Base-by-base conservation (phyloP, 768 basidiomycete species). In the Sarcomyxa edulis region DNA sequence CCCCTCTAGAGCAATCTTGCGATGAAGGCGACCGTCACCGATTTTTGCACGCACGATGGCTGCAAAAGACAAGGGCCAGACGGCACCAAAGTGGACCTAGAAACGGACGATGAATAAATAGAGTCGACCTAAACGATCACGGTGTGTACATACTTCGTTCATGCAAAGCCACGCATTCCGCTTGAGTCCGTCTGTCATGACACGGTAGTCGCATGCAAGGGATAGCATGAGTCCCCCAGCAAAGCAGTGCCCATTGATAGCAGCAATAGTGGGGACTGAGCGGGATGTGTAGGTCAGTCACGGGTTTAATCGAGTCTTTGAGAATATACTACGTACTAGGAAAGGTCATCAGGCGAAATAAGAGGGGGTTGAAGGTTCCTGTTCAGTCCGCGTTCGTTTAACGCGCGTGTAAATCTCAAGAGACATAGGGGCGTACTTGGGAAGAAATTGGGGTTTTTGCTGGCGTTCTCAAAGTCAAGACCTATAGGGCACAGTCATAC, bases 151-250 rank as follows among this genome's bases (percentile, higher is more conserved):
- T 39, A 87, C 84, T 66, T 95, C 93, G 53, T 95, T 97, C 92
- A 96, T 95, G 55, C 82, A 88, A 36, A 88, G 61, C 84, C 90
- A 93, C 1, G 84, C 82, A 51, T 81, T 79, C 21, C 81, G 81
- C 48, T 71, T 74, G 50, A 68, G 80, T 11, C 84, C 91, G 47
- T 87, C 81, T 10, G 79, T 87, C 81, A 94, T 92, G 39, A 95
- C 71, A 27, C 92, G 77, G 61, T 88, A 93, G 59, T 96, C 92
- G 55, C 89, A 94, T 3, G 72, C 74, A 34, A 96, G 60, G 2
- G 90, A 73, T 10, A 94, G 62, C 58, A 89, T 78, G 52, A 89
- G 76, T 10, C 78, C 91, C 8, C 72, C 93, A 4, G 91, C 94
- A 59, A 85, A 95, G 47, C 81, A 84, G 52, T 92, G 89, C 0